Evolutionary conservation across 139 green algal genomes (phyloP), one percentile per base, ranked within the genome.

Genomic region (Tetradesmus obliquus): DNA sequence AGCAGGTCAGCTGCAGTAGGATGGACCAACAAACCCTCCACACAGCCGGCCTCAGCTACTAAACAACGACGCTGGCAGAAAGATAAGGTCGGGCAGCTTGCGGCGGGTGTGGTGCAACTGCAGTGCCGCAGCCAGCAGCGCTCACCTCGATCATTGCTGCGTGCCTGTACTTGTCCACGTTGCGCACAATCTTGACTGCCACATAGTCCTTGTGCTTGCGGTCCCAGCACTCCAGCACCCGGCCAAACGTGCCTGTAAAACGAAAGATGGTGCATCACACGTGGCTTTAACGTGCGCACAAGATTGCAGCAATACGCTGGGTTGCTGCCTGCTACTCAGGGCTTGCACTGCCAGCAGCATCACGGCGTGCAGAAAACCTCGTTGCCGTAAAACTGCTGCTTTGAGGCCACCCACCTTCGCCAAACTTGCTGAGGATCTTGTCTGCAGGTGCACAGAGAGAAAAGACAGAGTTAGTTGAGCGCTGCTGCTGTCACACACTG

Each of bases 211-310:
- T 94, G 55, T 94, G 91, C 60, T 97, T 95, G 6, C 98, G 93
- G 94, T 99, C 98, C 98, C 98, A 99, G 95, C 98, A 99, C 92
- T 99, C 98, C 55, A 97, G 92, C n/a, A 97, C 95, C 3, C 94
- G 91, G 10, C 95, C 95, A 91, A 97, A 97, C 3, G 95, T 96
- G 53, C 95, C 95, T 96, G 91, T 45, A 81, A 0, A 53, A 76
- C 62, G 45, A n/a, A 90, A 57, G 19, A 66, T 13, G 45, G 5
- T 2, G 3, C 13, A 54, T 13, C 24, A 60, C 72, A 76, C 57
- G 58, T 80, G 3, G 81, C 66, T 0, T 86, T 60, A 71, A n/a
- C 57, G 7, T 66, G 15, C 20, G 17, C 22, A 71, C 53, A 69
- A 53, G n/a, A 60, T 8, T 76, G 66, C 66, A 24, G 66, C 15